phyloP scores from a whole-genome alignment of 805 yeast genomes.

The Blastobotrys peoriensis region DNA sequence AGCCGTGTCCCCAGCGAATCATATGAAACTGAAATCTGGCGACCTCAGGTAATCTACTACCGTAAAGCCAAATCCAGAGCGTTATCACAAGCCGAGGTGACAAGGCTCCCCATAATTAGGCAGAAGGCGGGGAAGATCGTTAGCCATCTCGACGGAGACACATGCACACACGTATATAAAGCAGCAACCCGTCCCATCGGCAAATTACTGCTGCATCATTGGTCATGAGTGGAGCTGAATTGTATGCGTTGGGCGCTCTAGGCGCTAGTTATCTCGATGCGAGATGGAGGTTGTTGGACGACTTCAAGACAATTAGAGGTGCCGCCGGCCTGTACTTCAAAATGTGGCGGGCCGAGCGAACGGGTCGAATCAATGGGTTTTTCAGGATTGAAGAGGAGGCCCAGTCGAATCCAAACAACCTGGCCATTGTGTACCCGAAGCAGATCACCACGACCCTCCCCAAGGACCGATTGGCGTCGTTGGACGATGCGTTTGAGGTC shows the following conservation, averaged over 20 bases:
- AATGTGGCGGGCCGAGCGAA: constrained; percentile 33
- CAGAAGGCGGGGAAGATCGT: no score
- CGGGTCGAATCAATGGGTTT: constrained; percentile 51
- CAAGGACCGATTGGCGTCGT: constrained; percentile 31
- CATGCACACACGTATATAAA: no score
- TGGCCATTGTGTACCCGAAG: constrained; percentile 61
- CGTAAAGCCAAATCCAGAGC: no score
- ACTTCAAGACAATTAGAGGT: constrained; percentile 37
- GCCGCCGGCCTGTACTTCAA: constrained; percentile 37
- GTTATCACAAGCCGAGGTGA: no score
- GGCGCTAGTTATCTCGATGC: constrained; percentile 43
- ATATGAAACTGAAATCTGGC: no score
- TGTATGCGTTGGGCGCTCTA: constrained; percentile 17
- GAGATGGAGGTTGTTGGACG: constrained; percentile 45
- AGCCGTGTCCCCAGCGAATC: no score
- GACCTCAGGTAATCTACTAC: no score
- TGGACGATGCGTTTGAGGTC: constrained; percentile 50
- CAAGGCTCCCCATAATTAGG: no score
- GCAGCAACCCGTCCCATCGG: background rate
- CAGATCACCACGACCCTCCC: constrained; percentile 22
- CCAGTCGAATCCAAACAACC: constrained; percentile 40
- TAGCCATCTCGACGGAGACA: no score
- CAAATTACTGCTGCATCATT: no score
- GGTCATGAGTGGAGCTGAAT: constrained; percentile 7
- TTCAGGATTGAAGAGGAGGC: constrained; percentile 59